Evolutionary conservation across 1,284 basidiomycete genomes (phyloP).

Genomic region (Fistulina hepatica): DNA sequence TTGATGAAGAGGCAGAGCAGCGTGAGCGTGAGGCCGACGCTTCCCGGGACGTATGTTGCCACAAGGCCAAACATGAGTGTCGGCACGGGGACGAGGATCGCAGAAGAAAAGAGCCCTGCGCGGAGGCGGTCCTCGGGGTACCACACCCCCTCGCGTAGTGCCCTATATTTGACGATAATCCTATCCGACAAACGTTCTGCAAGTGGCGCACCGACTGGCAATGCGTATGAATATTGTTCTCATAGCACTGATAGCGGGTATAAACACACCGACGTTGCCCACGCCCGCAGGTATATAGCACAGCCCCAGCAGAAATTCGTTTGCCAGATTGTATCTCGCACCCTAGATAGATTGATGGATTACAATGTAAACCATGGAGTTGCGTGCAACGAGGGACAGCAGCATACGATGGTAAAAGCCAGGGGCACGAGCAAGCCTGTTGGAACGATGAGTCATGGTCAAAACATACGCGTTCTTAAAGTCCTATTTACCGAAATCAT

Average conservation of each 20-base stretch:
- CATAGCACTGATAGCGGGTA: not conserved
- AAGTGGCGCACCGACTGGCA: slow-evolving; percentile 25
- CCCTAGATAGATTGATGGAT: slow-evolving; percentile 30
- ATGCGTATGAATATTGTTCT: not conserved
- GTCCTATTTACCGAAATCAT: slow-evolving; percentile 32
- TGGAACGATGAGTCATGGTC: slow-evolving; percentile 1
- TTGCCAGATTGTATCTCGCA: slow-evolving; percentile 45
- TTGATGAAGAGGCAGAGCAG: slow-evolving; percentile 20
- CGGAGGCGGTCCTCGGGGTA: slow-evolving; percentile 34
- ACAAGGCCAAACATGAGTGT: slow-evolving; percentile 17
- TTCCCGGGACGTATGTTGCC: slow-evolving; percentile 15
- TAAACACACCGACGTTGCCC: slow-evolving; percentile 45
- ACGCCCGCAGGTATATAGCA: slow-evolving; percentile 50
- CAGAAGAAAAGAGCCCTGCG: slow-evolving; percentile 25
- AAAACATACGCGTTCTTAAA: not conserved
- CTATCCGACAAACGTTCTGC: slow-evolving; percentile 32
- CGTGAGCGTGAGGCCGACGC: slow-evolving; percentile 17
- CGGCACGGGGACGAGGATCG: slow-evolving; percentile 26
- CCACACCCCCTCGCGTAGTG: slow-evolving; percentile 28
- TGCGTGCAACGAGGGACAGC: slow-evolving; percentile 2
- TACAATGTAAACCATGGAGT: too few species aligned
- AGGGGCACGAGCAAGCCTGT: slow-evolving; percentile 31
- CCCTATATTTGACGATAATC: slow-evolving; percentile 26
- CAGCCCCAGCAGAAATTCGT: slow-evolving; percentile 46
- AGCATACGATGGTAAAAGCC: slow-evolving; percentile 29